These are phyloP conservation scores for Citrullus mucosospermus DNA, from an alignment of 306 rosid genomes.

Conservation along the genomic window DNA sequence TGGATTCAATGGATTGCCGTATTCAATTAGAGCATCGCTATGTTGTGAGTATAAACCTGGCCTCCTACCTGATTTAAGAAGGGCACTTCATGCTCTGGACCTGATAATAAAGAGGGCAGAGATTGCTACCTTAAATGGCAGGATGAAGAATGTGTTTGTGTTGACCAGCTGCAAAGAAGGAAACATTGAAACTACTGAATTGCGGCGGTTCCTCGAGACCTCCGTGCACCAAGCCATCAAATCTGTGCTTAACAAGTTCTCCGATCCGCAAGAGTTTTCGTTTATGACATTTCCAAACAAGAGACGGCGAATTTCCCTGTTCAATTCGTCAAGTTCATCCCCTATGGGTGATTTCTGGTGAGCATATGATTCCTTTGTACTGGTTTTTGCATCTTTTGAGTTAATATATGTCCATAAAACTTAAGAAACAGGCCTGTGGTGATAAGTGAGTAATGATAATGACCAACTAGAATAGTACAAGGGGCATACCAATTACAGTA, in stretches of 20 bases:
- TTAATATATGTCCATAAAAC: background rate
- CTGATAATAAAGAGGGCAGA: constrained; percentile 45
- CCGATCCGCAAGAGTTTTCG: constrained; percentile 19
- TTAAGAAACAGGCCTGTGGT: background rate
- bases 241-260: constrained; percentile 43
- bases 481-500: background rate
- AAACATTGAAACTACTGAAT: constrained; percentile 22
- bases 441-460: background rate
- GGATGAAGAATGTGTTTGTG: constrained; percentile 62
- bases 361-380: background rate
- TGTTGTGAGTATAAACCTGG: constrained; percentile 63
- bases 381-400: background rate
- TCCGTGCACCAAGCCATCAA: constrained; percentile 47
- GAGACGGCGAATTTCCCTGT: constrained; percentile 20
- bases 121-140: constrained; percentile 42
- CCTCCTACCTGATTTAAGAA: constrained; percentile 43
- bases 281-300: constrained; percentile 2
- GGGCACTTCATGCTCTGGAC: constrained; percentile 41
- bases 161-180: constrained; percentile 35
- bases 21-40: constrained; percentile 43
- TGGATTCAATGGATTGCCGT: constrained; percentile 34
- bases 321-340: constrained; percentile 21
- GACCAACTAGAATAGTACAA: constrained; percentile 4
- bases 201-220: constrained; percentile 31
- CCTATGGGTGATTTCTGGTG: constrained; percentile 28